A percentile compares a stretch with the other conserved stretches of the same genome.
phyloP scores from a whole-genome alignment of 768 basidiomycete species.

The Boletus patriciae region DNA sequence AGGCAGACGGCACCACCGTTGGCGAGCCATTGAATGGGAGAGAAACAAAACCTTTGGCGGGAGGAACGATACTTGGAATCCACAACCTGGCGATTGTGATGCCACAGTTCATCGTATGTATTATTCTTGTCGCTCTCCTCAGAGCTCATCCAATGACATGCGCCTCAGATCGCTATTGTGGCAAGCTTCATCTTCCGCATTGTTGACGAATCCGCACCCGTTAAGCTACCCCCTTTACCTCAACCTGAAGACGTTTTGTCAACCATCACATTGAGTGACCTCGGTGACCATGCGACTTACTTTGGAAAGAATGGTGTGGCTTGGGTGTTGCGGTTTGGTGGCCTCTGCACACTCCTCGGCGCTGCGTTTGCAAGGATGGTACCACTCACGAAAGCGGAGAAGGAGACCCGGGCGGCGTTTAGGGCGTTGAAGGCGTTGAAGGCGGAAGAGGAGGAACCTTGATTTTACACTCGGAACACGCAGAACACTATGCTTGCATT shows the following conservation, averaged over 20 bases:
- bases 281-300: conserved; percentile 54
- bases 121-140: neutral
- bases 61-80: conserved; percentile 91
- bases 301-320: conserved; percentile 87
- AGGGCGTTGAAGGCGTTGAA: conserved; percentile 76
- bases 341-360: conserved; percentile 77
- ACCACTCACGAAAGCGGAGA: conserved; percentile 88
- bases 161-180: conserved; percentile 76
- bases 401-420: conserved; percentile 79
- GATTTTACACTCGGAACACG: conserved; percentile 15
- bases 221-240: conserved; percentile 16
- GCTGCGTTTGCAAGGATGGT: conserved; percentile 79
- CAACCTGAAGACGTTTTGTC: conserved; percentile 37
- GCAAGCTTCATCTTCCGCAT: conserved; percentile 83
- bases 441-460: conserved; percentile 54
- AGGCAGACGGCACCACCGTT: conserved; percentile 40
- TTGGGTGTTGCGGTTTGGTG: conserved; percentile 93
- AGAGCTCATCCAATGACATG: neutral
- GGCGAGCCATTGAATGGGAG: conserved; percentile 22
- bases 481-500: conserved; percentile 19
- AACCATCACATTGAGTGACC: conserved; percentile 17
- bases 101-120: conserved; percentile 87
- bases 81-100: conserved; percentile 95
- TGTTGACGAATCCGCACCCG: conserved; percentile 53
- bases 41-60: conserved; percentile 58